phyloP scores from a whole-genome alignment of 768 basidiomycete species.

The Hortiboletus campestris region DNA sequence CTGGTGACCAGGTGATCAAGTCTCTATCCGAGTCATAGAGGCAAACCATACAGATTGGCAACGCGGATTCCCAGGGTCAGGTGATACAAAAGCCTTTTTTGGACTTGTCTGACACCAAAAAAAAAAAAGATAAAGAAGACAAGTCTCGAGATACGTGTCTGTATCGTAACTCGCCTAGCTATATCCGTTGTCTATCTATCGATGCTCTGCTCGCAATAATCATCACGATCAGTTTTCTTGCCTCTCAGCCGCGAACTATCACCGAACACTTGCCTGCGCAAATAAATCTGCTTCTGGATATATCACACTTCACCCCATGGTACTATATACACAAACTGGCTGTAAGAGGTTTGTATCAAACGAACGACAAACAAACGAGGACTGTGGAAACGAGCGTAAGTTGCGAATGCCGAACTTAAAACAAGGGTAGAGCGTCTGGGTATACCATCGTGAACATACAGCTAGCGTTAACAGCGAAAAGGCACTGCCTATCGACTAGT shows the following conservation, averaged over 20 bases:
- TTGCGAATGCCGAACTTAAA: conserved; percentile 8
- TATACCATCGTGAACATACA: conserved; percentile 19
- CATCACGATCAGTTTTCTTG: too few relatives aligned
- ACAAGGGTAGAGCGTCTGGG: conserved; percentile 17
- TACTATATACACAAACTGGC: conserved; percentile 2
- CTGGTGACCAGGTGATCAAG: too few relatives aligned
- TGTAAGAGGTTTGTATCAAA: conserved; percentile 6
- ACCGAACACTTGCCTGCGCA: background rate
- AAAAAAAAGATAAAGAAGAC: too few relatives aligned
- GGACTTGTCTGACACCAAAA: too few relatives aligned
- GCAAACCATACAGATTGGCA: too few relatives aligned
- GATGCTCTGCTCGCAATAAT: too few relatives aligned
- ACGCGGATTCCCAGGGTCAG: too few relatives aligned
- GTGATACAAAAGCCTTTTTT: too few relatives aligned
- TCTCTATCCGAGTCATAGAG: too few relatives aligned
- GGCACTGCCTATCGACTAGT: conserved; percentile 17
- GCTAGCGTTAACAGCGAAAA: conserved; percentile 11
- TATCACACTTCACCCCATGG: background rate
- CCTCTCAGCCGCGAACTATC: background rate
- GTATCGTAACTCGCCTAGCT: too few relatives aligned
- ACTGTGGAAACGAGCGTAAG: conserved; percentile 23
- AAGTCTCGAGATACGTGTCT: too few relatives aligned
- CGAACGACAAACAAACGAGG: conserved; percentile 18
- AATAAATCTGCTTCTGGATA: background rate
- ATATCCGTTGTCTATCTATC: too few relatives aligned